phyloP scores from a whole-genome alignment of 2,329 filamentous ascomycete species.

The Cladosporium sp. region DNA sequence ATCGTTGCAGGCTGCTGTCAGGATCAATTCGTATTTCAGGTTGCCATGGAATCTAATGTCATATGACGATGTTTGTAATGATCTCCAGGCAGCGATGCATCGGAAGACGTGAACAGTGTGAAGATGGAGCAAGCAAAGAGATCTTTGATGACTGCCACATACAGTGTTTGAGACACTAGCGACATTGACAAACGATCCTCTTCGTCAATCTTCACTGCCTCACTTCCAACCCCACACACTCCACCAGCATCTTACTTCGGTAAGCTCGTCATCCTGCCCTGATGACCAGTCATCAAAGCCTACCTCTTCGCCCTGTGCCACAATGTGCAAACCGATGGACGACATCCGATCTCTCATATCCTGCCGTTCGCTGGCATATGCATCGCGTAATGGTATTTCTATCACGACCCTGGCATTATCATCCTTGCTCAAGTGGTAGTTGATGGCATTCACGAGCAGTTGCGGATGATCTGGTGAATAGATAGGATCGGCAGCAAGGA shows the following conservation, averaged over 20 bases:
- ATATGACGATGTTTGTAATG: too few species aligned
- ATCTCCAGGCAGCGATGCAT: too few species aligned
- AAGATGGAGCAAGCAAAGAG: too few species aligned
- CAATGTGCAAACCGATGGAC: conserved; percentile 45
- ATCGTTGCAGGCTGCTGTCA: too few species aligned
- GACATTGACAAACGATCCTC: not conserved
- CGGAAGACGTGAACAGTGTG: too few species aligned
- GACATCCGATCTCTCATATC: conserved; percentile 61
- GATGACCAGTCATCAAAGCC: conserved; percentile 71
- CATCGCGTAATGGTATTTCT: conserved; percentile 75
- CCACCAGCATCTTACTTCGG: conserved; percentile 64
- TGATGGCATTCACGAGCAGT: conserved; percentile 67
- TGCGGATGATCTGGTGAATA: conserved; percentile 79
- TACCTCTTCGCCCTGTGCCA: conserved; percentile 58
- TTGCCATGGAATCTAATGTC: too few species aligned
- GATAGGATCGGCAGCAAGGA: conserved; percentile 80
- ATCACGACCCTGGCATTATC: conserved; percentile 62
- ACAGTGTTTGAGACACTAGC: too few species aligned
- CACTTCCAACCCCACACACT: conserved; percentile 48
- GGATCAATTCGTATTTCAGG: too few species aligned
- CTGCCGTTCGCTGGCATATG: conserved; percentile 59
- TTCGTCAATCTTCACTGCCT: not conserved
- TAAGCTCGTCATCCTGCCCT: conserved; percentile 39
- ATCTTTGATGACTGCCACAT: too few species aligned
- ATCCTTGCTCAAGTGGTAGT: conserved; percentile 57